Evolutionary conservation across 345 rosid genomes (phyloP).

Genomic region (Limnanthes douglasii): DNA sequence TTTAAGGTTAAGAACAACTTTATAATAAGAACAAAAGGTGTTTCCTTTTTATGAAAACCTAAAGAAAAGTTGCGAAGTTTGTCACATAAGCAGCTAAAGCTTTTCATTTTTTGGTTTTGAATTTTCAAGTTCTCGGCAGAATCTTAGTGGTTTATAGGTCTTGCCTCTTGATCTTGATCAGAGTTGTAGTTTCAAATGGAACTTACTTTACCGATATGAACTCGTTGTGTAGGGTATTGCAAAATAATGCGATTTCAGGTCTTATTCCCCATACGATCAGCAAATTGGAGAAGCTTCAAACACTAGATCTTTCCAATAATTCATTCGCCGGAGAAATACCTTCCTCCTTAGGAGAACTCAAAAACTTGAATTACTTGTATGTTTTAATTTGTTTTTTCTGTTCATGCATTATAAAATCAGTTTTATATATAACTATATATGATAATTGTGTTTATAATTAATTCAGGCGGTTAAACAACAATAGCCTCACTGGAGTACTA

Average conservation of each 20-base stretch:
- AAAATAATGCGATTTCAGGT: slow-evolving; percentile 83
- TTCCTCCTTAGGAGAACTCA: slow-evolving; percentile 55
- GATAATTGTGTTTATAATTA: not conserved
- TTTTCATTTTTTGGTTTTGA: no score
- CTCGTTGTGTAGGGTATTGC: slow-evolving; percentile 91
- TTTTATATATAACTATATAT: no score
- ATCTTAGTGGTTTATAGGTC: not conserved
- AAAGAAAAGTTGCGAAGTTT: no score
- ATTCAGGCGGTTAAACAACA: slow-evolving; percentile 90
- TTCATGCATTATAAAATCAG: no score
- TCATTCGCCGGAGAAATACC: slow-evolving; percentile 68
- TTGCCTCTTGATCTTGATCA: slow-evolving; percentile 2
- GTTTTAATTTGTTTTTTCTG: slow-evolving; percentile 6
- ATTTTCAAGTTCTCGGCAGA: no score
- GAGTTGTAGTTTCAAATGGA: slow-evolving; percentile 3
- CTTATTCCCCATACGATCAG: slow-evolving; percentile 72
- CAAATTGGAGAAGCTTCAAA: slow-evolving; percentile 69
- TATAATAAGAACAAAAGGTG: no score
- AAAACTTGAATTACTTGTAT: slow-evolving; percentile 78
- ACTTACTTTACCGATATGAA: no score
- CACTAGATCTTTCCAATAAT: slow-evolving; percentile 94
- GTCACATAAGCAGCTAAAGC: no score
- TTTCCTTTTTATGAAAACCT: no score
- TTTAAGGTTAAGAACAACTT: no score
- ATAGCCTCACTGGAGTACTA: slow-evolving; percentile 70